Conservation (phyloP, 805 yeast genomes). For the Zygosaccharomyces bailii region DNA sequence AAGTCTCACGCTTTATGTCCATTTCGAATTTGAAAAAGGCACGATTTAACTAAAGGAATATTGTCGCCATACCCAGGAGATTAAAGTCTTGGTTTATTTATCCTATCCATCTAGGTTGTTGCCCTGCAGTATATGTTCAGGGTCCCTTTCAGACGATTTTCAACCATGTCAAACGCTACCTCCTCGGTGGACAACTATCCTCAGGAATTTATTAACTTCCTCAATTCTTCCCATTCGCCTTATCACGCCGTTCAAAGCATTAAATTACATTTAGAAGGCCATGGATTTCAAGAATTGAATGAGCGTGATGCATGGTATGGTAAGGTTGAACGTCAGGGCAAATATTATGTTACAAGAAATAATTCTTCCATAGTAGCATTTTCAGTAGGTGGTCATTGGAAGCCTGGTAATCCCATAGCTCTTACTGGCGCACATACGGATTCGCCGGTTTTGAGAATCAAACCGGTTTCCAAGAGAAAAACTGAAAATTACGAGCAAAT, state of each 20-base stretch:
- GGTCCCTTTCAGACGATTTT: conserved; percentile 27
- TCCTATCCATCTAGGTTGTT: background rate
- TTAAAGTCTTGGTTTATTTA: background rate
- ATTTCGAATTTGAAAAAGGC: too few species aligned
- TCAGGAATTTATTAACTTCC: conserved; percentile 66
- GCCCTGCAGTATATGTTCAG: conserved; percentile 25
- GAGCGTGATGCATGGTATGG: conserved; percentile 74
- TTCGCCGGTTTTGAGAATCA: conserved; percentile 83
- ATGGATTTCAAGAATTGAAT: conserved; percentile 71
- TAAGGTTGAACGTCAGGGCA: conserved; percentile 49
- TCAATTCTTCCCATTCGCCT: conserved; percentile 87
- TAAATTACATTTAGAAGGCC: conserved; percentile 47
- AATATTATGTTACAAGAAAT: conserved; percentile 85
- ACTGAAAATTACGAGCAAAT: conserved; percentile 79
- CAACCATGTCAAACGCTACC: conserved; percentile 20
- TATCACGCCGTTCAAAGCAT: conserved; percentile 82
- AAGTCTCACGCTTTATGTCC: background rate
- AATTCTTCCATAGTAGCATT: conserved; percentile 87
- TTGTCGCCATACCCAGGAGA: too few species aligned
- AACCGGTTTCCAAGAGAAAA: conserved; percentile 73
- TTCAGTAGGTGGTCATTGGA: conserved; percentile 68
- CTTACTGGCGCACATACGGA: conserved; percentile 97
- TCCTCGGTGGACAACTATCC: conserved; percentile 22
- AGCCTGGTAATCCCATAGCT: conserved; percentile 76
- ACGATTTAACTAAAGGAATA: too few species aligned